These are phyloP conservation scores for Penicillium flavigenum DNA, from an alignment of 495 filamentous ascomycete species.

Conservation along the genomic window DNA sequence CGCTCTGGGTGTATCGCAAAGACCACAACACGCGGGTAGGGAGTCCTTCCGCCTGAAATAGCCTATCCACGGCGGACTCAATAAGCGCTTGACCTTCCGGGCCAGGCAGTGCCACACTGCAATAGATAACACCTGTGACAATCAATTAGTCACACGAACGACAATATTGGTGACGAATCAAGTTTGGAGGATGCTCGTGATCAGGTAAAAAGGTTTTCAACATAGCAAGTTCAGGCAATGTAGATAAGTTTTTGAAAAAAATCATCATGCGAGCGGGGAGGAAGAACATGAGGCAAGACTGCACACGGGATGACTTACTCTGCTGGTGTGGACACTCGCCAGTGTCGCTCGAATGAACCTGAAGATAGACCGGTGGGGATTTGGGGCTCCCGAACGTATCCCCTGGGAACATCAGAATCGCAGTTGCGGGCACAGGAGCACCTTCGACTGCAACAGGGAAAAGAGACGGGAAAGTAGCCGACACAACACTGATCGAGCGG, in stretches of 20 bases:
- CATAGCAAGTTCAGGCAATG: conserved; percentile 90
- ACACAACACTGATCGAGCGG: conserved; percentile 61
- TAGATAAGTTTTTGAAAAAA: conserved; percentile 87
- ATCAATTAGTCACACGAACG: conserved; percentile 45
- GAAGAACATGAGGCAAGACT: conserved; percentile 6
- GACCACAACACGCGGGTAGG: conserved; percentile 55
- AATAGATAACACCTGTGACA: conserved; percentile 67
- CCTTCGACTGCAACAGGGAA: conserved; percentile 75
- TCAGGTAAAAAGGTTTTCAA: conserved; percentile 74
- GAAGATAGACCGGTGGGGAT: conserved; percentile 64
- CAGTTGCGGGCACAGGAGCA: conserved; percentile 68
- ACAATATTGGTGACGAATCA: conserved; percentile 14
- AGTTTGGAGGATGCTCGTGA: conserved; percentile 39
- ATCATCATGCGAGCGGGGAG: conserved; percentile 69
- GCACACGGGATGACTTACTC: conserved; percentile 62
- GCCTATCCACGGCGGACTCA: conserved; percentile 51
- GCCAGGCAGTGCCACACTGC: conserved; percentile 46
- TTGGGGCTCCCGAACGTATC: conserved; percentile 42
- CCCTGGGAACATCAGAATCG: conserved; percentile 68
- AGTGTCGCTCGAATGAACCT: conserved; percentile 79
- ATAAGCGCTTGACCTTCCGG: conserved; percentile 44
- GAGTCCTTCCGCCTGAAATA: conserved; percentile 45
- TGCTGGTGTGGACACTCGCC: conserved; percentile 84
- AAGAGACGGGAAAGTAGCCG: conserved; percentile 60
- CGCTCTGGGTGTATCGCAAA: conserved; percentile 59